phyloP scores from a whole-genome alignment of 805 yeast species.

The Saccharomycopsis sp. region DNA sequence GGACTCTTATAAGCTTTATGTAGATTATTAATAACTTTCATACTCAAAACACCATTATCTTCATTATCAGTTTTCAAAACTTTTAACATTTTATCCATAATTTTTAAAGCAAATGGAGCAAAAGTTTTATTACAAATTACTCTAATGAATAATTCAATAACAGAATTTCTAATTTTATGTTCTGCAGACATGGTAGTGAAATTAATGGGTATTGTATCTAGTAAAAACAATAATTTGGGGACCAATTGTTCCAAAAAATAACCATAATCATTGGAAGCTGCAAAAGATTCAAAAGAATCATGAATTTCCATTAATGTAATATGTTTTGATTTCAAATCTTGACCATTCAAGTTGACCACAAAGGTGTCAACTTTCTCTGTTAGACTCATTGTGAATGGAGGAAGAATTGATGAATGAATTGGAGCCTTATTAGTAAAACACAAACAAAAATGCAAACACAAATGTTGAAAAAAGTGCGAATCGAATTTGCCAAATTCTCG shows the following conservation, averaged over 20 bases:
- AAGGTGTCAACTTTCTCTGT: slow-evolving; percentile 53
- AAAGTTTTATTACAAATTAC: slow-evolving; percentile 74
- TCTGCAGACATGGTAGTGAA: slow-evolving; percentile 58
- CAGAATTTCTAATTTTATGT: slow-evolving; percentile 65
- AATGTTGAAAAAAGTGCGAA: too few relatives aligned
- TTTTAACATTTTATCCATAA: slow-evolving; percentile 49
- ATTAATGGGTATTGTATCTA: slow-evolving; percentile 61
- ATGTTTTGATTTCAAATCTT: slow-evolving; percentile 53
- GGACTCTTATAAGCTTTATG: slow-evolving; percentile 77
- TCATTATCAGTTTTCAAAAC: slow-evolving; percentile 79
- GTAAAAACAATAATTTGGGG: slow-evolving; percentile 55
- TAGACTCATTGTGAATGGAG: slow-evolving; percentile 25
- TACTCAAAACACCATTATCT: slow-evolving; percentile 85
- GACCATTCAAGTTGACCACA: slow-evolving; percentile 47
- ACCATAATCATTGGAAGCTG: slow-evolving; percentile 73
- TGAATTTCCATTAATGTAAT: slow-evolving; percentile 70
- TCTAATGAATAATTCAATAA: slow-evolving; percentile 72
- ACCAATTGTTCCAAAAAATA: slow-evolving; percentile 57
- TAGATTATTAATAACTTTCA: slow-evolving; percentile 75
- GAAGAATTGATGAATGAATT: too few relatives aligned
- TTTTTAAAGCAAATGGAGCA: slow-evolving; percentile 52
- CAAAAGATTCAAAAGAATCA: slow-evolving; percentile 78
- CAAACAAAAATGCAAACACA: too few relatives aligned
- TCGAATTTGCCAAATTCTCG: too few relatives aligned
- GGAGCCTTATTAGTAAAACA: too few relatives aligned